Base-by-base conservation (phyloP, 1,284 basidiomycete genomes). In the Heterobasidion irregulare region DNA sequence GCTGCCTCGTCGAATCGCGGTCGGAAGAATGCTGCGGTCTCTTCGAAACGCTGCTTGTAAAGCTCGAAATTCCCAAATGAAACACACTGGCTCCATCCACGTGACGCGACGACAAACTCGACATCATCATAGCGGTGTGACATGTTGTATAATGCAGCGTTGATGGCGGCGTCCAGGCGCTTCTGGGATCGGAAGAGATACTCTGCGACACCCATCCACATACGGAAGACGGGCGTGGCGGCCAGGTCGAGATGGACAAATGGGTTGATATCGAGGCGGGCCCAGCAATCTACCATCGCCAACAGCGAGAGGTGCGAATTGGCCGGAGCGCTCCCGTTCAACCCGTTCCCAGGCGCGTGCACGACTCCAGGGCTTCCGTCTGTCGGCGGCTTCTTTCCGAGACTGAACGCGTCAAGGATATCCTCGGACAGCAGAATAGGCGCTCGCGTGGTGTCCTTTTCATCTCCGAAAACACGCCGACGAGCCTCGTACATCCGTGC, bases 281-380 rank as follows among this genome's bases (percentile, higher is more conserved):
- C 87, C 97, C 96, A 99, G 67, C 93, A 97, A 71, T 99, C 97
- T 36, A 98, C 97, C 91, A 99, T 99, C 15, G 95, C 94, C 47
- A 99, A 81, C n/a, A 99, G 77, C 8, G 93, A 89, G 53, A 99
- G 83, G 70, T 99, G 97, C 10, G 93, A 97, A 70, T 99, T 99
- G 36, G 82, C 80, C 7, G 67, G 61, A 9, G 61, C 32, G 10
- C 47, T 45, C 43, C 52, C 38, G 8, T 52, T 51, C 6, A 10
- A 8, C 34, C 26, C 35, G n/a, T n/a, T 35, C 13, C 26, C 38
- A 33, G 34, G 32, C 10, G 16, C 19, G 8, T 15, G 13, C 12
- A 47, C 33, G 13, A 15, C 33, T 6, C 16, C 47, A 34, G 45
- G 19, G 15, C 18, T 36, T 12, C 36, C 34, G 36, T 1, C 75